These are phyloP conservation scores for Sporobolus alterniflorus DNA, from an alignment of 202 grass and related monocot species.

Conservation along the genomic window DNA sequence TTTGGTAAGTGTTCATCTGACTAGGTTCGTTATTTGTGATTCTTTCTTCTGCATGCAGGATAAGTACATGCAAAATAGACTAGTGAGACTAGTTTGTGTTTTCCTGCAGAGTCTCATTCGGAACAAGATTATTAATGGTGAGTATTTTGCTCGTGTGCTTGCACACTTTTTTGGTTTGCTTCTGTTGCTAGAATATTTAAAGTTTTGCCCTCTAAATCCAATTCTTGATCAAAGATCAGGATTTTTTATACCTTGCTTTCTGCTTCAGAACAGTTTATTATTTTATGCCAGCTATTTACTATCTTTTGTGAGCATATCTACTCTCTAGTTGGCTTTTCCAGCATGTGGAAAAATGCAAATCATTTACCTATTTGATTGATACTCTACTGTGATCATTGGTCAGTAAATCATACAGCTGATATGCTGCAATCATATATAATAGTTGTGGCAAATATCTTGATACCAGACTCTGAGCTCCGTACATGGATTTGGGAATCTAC, in stretches of 20 bases:
- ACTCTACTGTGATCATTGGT: no score
- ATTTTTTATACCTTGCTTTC: neutral
- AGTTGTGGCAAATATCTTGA: neutral
- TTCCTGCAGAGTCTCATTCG: constrained; percentile 96
- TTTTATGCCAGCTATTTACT: neutral
- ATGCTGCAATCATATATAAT: neutral
- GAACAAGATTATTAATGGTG: constrained; percentile 98
- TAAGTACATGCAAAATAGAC: constrained; percentile 99
- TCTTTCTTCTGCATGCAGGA: constrained; percentile 52
- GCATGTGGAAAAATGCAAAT: neutral
- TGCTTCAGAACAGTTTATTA: neutral
- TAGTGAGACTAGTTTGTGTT: constrained; percentile 98
- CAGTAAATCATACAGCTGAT: neutral
- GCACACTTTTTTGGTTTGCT: neutral
- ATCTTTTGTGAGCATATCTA: neutral
- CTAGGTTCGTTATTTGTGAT: neutral
- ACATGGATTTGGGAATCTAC: constrained; percentile 14
- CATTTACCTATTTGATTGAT: no score
- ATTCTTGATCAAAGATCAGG: constrained; percentile 22
- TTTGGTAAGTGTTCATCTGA: neutral
- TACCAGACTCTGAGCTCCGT: neutral
- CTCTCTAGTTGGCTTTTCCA: constrained; percentile 3
- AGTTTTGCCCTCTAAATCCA: neutral
- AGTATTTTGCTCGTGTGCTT: constrained; percentile 30
- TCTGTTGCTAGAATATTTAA: constrained; percentile 3